Base-by-base conservation (phyloP, 148 eudicot species). In the Arctostaphylos glauca region DNA sequence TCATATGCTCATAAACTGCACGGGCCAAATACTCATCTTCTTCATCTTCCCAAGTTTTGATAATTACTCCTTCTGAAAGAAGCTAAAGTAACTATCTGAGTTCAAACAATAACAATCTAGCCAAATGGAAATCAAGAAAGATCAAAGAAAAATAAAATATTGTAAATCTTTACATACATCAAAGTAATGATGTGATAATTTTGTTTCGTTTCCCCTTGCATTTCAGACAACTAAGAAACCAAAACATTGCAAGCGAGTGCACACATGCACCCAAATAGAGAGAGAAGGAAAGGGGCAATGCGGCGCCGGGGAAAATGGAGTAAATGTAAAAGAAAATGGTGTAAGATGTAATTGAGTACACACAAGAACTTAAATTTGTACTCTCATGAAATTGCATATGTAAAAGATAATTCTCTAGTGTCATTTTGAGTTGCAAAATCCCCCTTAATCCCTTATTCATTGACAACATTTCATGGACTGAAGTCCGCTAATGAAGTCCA, bases 1-100 rank as follows among this genome's bases (percentile, higher is more conserved):
- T 88, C 99, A 96, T 94, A 85, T 93, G 92, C 86, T 94, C 91
- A 76, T 83, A 86, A 76, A 93, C 90, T 68, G 91, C 90, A 84
- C 79, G 89, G 80, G 99, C 94, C 88, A 96, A 90, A 88, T 92
- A 96, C 71, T 96, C 97, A 79, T 96, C 98, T 88, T 92, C 95
- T 89, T 93, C 97, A 79, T 93, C 98, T 84, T 91, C 99, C 94
- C 91, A 92, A 49, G 84, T 73, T 85, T 78, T 73, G 55, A 66
- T 53, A 56, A 44, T 84, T 82, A 88, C 92, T 44, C 85, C 80
- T 87, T 87, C 97, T 91, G 89, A 73, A 60, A 85, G 74, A 82
- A 82, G 68, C 77, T n/a, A 82, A 81, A 82, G 62, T 19, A 80
- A 84, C 70, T 31, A 82, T 80, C 12, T 81, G 80, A 75, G 78